Base-by-base conservation (phyloP, 345 rosid species). In the Gossypium arboreum region DNA sequence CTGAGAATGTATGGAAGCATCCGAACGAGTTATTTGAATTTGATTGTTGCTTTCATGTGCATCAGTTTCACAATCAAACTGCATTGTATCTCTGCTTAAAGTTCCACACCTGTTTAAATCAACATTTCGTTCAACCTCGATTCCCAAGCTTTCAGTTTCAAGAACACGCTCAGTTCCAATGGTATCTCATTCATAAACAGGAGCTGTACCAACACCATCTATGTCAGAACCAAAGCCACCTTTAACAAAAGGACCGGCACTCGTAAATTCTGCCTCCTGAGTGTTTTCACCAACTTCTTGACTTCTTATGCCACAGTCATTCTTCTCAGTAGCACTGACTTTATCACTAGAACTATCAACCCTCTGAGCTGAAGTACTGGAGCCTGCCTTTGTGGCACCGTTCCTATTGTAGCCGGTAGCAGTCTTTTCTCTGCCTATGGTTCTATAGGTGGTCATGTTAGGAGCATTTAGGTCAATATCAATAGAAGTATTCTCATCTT, bases 221-320 rank as follows among this genome's bases (percentile, higher is more conserved):
- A 95, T 88, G 61, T 93, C 93, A 71, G 98, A 95, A 77, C 99
- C 96, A 82, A 93, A 93, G 24, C 91, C 98, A 77, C 89, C 88
- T 67, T 79, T 91, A 12, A 78, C 81, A 44, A 80, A 81, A 55
- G 61, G 83, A 22, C 76, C 88, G 63, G 77, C 78, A 81, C 92
- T 85, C 1, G 94, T 74, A 55, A 81, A 84, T 60, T 93, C 98
- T 29, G 85, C 89, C 71, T 89, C 97, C 77, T 90, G 92, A 11
- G 96, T 95, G 81, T 93, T 83, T 79, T 87, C 88, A 16, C 84
- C 89, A 2, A 78, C 89, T 72, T 86, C 89, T 76, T 88, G 91
- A 78, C 90, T 94, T 85, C 86, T 85, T 55, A 73, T 79, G 45
- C 88, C 92, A 79, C 97, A 91, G 12, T 88, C 93, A 73, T 95